Evolutionary conservation across 1,284 basidiomycete genomes (phyloP).

Genomic region (Dichomitus squalens): DNA sequence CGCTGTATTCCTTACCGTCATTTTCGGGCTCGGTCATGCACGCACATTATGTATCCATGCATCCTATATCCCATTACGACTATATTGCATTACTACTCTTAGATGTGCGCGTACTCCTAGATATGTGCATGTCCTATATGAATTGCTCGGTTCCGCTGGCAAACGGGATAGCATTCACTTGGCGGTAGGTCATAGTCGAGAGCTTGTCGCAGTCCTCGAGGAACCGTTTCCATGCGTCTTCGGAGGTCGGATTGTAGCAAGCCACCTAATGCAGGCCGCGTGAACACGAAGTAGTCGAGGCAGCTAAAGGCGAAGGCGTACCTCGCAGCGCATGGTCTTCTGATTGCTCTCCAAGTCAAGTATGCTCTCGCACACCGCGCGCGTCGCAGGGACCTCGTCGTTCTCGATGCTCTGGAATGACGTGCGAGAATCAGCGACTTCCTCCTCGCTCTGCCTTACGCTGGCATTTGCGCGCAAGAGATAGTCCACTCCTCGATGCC

Average conservation of each 20-base stretch:
- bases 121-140: slow-evolving; percentile 11
- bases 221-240: slow-evolving; percentile 53
- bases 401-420: background rate
- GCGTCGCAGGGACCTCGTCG: slow-evolving; percentile 3
- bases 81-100: slow-evolving; percentile 14
- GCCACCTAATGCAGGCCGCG: slow-evolving; percentile 42
- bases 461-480: slow-evolving; percentile 52
- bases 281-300: background rate
- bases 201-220: slow-evolving; percentile 54
- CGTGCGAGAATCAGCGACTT: slow-evolving; percentile 17
- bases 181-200: slow-evolving; percentile 32
- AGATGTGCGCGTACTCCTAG: background rate
- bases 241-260: slow-evolving; percentile 42
- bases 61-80: slow-evolving; percentile 13
- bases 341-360: slow-evolving; percentile 60
- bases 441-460: slow-evolving; percentile 50
- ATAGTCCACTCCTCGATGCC: slow-evolving; percentile 44
- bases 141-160: background rate
- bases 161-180: slow-evolving; percentile 1
- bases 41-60: slow-evolving; percentile 4
- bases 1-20: background rate
- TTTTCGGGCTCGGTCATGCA: background rate
- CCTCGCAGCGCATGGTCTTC: slow-evolving; percentile 56
- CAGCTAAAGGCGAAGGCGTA: slow-evolving; percentile 29
- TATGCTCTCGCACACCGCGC: slow-evolving; percentile 32